Evolutionary conservation across 176 grass and related monocot genomes (phyloP).

Genomic region (Carex parvula): DNA sequence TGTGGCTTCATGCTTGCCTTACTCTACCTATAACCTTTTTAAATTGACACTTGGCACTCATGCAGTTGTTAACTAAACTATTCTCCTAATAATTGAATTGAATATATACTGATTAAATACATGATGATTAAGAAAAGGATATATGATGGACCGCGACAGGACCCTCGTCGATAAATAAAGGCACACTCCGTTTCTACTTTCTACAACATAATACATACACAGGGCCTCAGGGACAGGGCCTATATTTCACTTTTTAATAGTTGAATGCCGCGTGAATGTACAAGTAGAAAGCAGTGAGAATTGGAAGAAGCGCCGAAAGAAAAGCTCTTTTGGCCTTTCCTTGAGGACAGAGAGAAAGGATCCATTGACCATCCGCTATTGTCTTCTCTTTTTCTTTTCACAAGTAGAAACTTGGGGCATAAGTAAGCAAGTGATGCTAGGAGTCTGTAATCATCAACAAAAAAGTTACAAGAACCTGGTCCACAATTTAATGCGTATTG

Average conservation of each 20-base stretch:
- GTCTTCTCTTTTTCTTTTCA: neutral
- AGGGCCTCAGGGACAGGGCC: too few species aligned
- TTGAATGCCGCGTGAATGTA: neutral
- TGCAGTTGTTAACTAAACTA: too few species aligned
- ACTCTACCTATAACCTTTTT: neutral
- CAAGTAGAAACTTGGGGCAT: slow-evolving; percentile 17
- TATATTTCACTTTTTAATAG: neutral
- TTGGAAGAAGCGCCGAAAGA: neutral
- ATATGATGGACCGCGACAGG: neutral
- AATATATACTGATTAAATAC: too few species aligned
- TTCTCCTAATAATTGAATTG: too few species aligned
- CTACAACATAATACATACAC: neutral
- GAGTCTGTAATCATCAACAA: neutral
- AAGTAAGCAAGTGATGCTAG: slow-evolving; percentile 22
- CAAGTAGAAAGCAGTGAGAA: slow-evolving; percentile 7
- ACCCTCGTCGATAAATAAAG: neutral
- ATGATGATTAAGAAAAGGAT: neutral
- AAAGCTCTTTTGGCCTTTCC: neutral
- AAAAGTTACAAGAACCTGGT: neutral
- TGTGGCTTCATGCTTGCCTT: neutral
- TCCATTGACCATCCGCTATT: slow-evolving; percentile 16
- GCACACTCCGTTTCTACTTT: neutral
- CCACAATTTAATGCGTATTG: neutral
- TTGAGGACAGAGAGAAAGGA: neutral
- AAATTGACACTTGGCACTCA: neutral